Evolutionary conservation across 352 stramenopile species (phyloP), one percentile per base, ranked within the genome.

Genomic region (Phytophthora quininea): DNA sequence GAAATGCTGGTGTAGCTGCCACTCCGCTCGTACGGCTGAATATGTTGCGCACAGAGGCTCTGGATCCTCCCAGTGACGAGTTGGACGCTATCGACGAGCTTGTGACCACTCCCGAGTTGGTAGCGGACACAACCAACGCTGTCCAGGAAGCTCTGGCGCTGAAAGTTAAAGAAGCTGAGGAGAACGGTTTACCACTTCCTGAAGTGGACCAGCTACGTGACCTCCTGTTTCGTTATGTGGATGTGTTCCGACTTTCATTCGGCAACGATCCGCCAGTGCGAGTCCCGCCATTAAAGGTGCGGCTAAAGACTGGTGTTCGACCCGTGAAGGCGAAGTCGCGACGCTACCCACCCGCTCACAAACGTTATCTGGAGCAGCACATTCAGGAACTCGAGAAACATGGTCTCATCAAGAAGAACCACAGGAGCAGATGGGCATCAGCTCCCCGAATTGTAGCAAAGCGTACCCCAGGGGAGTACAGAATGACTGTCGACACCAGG

Each of bases 401-500:
- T 32, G 37, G 54, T 2, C 24, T 60, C 6, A 19, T 60, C 8
- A n/a, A 29, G 7, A 40, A 46, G 8, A 60, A 51, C n/a, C 24
- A 51, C 24, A 15, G 40, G 6, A 60, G 54, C 30, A 35, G 54
- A 4, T 60, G 54, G 37, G 37, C 54, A 8, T 60, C 54, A 3
- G 35, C 54, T 3, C 54, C 54, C 19, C 54, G 54, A n/a, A 48
- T 48, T 48, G 42, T 48, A 4, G 42, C 11, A 15, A 56, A 35
- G 29, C 32, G 37, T 7, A 8, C 11, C 12, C 43, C 61, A 5
- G 65, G 58, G 8, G 58, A 67, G n/a, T 47, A 69, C 19, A 46
- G 64, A 19, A 69, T 69, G 58, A 63, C 65, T 2, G 62, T 73
- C 15, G 58, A 73, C 46, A 64, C 38, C 29, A 45, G 46, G 2